Percentiles rank a stretch among this genome's conserved stretches.
Evolutionary conservation across 768 basidiomycete species (phyloP).

Genomic region (Leccinum truebloodii): DNA sequence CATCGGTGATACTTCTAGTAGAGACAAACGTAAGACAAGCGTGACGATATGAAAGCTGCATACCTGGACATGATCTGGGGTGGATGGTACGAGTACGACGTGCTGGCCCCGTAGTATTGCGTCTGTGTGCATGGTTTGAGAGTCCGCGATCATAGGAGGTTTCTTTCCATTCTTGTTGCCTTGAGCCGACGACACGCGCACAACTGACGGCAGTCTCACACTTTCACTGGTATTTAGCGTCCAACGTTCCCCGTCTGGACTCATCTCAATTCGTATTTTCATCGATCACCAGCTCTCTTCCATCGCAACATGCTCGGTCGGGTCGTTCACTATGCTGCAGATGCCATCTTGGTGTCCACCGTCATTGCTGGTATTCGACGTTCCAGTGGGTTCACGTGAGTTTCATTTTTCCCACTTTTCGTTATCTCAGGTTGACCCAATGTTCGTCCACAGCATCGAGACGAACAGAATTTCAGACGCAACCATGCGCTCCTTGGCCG

Average conservation of each 20-base stretch:
- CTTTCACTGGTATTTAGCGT: conserved; percentile 1
- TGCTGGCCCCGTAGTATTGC: conserved; percentile 60
- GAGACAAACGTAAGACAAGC: neutral
- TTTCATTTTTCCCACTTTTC: conserved; percentile 24
- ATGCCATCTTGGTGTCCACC: conserved; percentile 84
- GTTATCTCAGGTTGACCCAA: conserved; percentile 1
- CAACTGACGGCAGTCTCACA: neutral
- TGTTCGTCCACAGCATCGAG: conserved; percentile 52
- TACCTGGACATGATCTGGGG: conserved; percentile 49
- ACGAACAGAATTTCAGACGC: conserved; percentile 73
- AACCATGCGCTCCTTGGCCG: conserved; percentile 71
- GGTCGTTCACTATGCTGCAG: conserved; percentile 79
- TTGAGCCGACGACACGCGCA: conserved; percentile 2
- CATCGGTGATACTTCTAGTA: conserved; percentile 84
- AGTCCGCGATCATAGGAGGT: neutral
- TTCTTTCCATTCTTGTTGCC: conserved; percentile 21
- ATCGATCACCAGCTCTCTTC: neutral
- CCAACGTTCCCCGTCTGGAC: neutral
- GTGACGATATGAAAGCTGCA: neutral
- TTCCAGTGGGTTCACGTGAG: conserved; percentile 88
- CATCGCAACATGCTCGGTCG: conserved; percentile 55
- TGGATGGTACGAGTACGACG: conserved; percentile 82
- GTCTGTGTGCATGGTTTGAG: conserved; percentile 19
- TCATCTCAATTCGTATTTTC: conserved; percentile 4
- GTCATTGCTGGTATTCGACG: conserved; percentile 89